These are phyloP conservation scores for Cubamyces sp. DNA, from an alignment of 768 basidiomycete genomes.

Conservation along the genomic window DNA sequence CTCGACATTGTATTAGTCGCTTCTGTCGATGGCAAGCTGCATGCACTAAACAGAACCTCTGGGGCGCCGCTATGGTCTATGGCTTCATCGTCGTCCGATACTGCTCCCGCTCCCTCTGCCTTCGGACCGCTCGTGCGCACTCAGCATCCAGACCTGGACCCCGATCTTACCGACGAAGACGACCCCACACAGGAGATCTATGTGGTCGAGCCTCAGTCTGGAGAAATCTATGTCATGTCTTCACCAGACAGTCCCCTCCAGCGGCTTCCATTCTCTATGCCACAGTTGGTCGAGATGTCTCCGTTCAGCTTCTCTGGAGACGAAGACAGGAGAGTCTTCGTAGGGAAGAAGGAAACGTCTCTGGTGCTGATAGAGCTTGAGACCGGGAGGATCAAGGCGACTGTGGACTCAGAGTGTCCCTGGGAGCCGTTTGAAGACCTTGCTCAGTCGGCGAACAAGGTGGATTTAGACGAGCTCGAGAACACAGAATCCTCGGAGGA, in stretches of 20 bases:
- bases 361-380: constrained; percentile 74
- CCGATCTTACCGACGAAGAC: constrained; percentile 57
- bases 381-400: constrained; percentile 79
- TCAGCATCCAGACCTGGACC: constrained; percentile 59
- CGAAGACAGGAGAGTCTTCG: constrained; percentile 74
- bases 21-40: constrained; percentile 93
- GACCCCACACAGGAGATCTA: constrained; percentile 70
- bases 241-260: constrained; percentile 72
- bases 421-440: constrained; percentile 71
- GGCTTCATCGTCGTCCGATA: constrained; percentile 41
- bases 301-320: constrained; percentile 78
- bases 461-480: constrained; percentile 63
- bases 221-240: constrained; percentile 87
- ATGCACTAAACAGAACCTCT: constrained; percentile 87
- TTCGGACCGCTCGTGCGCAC: constrained; percentile 79
- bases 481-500: constrained; percentile 45
- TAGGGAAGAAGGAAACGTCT: constrained; percentile 90
- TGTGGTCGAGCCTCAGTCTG: constrained; percentile 93
- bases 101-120: constrained; percentile 44
- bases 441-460: constrained; percentile 38
- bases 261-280: constrained; percentile 89
- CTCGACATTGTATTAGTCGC: constrained; percentile 87
- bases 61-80: constrained; percentile 90
- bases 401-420: constrained; percentile 75
- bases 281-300: constrained; percentile 88